These are phyloP conservation scores for Pueraria montana DNA, from an alignment of 306 rosid species.

Conservation along the genomic window DNA sequence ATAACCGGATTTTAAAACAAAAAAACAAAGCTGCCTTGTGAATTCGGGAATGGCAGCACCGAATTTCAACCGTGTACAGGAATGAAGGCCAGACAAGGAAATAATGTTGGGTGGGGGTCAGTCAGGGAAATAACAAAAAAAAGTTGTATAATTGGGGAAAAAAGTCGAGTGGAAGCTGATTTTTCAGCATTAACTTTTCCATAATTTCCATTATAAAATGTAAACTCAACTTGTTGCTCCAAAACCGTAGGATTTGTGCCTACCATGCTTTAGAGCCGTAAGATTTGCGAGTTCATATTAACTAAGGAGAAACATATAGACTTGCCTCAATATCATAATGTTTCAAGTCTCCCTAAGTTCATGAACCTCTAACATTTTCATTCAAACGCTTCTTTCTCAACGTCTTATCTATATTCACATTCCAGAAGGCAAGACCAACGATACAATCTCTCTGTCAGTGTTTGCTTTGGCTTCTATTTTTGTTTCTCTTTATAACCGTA, in stretches of 20 bases:
- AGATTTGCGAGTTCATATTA: not conserved
- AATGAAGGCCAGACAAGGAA: no score
- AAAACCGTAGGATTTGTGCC: slow-evolving; percentile 7
- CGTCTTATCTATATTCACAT: slow-evolving; percentile 12
- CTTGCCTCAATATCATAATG: not conserved
- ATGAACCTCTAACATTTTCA: not conserved
- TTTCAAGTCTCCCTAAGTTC: not conserved
- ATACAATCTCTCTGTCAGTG: not conserved
- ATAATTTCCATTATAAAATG: slow-evolving; percentile 12
- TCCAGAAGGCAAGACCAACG: slow-evolving; percentile 9
- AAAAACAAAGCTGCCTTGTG: no score
- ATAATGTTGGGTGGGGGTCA: no score
- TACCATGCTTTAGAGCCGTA: not conserved
- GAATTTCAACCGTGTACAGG: no score
- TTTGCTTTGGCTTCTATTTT: slow-evolving; percentile 19
- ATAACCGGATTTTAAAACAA: no score
- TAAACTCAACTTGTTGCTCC: slow-evolving; percentile 38
- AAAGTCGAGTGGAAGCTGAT: not conserved
- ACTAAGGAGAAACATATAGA: not conserved
- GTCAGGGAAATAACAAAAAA: no score
- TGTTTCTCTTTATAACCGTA: not conserved
- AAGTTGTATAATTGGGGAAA: no score
- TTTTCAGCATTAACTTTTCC: slow-evolving; percentile 8
- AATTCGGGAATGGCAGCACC: no score
- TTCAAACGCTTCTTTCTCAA: slow-evolving; percentile 33